Base-by-base conservation (phyloP, 768 basidiomycete genomes). In the Boletus rubroflammeus region DNA sequence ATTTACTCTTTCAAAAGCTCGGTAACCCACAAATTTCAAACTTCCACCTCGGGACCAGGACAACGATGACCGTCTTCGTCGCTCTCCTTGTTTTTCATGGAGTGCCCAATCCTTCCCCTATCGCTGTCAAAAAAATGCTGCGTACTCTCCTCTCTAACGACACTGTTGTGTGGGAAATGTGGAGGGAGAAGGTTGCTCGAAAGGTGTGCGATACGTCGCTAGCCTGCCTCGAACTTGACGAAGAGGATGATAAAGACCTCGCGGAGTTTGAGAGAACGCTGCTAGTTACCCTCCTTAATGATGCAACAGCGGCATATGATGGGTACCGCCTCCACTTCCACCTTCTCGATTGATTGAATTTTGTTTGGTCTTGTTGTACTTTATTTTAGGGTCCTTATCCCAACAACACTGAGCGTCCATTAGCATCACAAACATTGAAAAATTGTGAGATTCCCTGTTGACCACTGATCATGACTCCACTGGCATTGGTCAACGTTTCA, bases 1-100 rank as follows among this genome's bases (percentile, higher is more conserved):
- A n/a, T n/a, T n/a, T 68, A 10, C 47, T 68, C 34, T 58, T 63
- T n/a, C 10, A 28, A 7, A 57, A 50, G n/a, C 58, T 66, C 0
- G 45, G 53, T 6, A 7, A 52, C 36, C 64, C 67, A 9, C 25
- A n/a, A n/a, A n/a, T n/a, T n/a, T 0, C 0, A 51, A 64, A 61
- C 28, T 58, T 57, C 35, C 28, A 9, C 3, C 32, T 66, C 11
- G 46, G 50, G 6, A 66, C 64, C 3, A 57, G 65, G 51, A 62
- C 61, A 2, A 38, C 29, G 9, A 50, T 60, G 55, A 42, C 61
- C 5, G 58, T 54, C 21, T 67, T 58, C 26, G 46, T 53, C 13
- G 19, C 53, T 4, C 45, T 68, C 34, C 51, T 57, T 17, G 47
- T 60, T 43, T 57, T 59, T 21, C 56, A 54, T 14, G 34, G 43